These are phyloP conservation scores for Silene latifolia DNA, from an alignment of 148 eudicot species.

Conservation along the genomic window DNA sequence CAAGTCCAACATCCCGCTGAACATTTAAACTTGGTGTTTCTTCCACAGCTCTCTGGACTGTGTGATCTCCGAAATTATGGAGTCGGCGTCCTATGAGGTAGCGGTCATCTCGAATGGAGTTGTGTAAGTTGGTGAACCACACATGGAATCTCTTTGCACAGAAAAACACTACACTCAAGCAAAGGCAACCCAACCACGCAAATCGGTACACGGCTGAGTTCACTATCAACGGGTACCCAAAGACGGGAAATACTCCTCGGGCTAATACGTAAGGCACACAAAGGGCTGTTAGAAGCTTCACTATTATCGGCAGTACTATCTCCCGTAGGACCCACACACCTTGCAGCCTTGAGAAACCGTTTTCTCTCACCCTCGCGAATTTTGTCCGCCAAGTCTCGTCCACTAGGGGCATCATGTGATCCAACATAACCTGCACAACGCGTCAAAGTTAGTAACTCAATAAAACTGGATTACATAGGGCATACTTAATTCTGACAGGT, in stretches of 20 bases:
- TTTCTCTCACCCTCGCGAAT: conserved; percentile 89
- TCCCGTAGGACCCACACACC: conserved; percentile 90
- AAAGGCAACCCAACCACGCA: conserved; percentile 95
- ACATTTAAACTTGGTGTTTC: conserved; percentile 30
- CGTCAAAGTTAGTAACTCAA: neutral
- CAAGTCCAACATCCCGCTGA: conserved; percentile 20
- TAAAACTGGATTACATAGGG: neutral
- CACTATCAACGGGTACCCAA: conserved; percentile 81
- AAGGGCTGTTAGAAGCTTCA: conserved; percentile 87
- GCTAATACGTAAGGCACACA: conserved; percentile 95
- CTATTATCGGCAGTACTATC: conserved; percentile 75
- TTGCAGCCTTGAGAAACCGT: conserved; percentile 91
- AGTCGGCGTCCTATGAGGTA: conserved; percentile 91
- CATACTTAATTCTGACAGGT: neutral
- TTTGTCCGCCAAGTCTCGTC: conserved; percentile 85
- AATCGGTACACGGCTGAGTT: conserved; percentile 95
- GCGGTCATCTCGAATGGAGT: conserved; percentile 91
- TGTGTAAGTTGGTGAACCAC: conserved; percentile 98
- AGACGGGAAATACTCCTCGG: conserved; percentile 77
- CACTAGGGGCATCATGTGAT: conserved; percentile 85
- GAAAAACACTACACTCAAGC: conserved; percentile 62
- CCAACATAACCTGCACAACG: conserved; percentile 76
- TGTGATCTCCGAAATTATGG: conserved; percentile 73
- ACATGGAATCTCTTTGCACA: conserved; percentile 96
- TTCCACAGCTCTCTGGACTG: conserved; percentile 21